Percentiles rank a stretch among this genome's conserved stretches.
These are phyloP conservation scores for Backusella westeae DNA, from an alignment of 192 early-diverging fungal species.

Conservation along the genomic window DNA sequence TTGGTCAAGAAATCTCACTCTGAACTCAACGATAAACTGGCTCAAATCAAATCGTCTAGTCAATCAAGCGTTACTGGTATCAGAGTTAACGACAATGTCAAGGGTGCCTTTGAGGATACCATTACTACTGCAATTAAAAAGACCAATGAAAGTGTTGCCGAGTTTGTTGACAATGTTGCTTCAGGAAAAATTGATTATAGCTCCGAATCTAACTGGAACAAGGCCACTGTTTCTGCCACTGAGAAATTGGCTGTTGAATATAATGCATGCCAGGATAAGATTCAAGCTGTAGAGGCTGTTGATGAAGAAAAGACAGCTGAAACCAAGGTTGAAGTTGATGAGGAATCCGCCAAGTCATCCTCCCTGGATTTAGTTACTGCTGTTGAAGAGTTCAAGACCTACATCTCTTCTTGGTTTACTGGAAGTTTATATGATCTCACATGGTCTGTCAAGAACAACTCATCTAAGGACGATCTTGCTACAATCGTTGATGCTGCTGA, in stretches of 20 bases:
- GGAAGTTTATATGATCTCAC: not conserved
- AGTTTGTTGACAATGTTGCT: not conserved
- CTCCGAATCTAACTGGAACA: not conserved
- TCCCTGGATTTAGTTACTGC: not conserved
- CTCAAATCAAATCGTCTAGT: not conserved
- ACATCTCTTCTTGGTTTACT: conserved; percentile 11
- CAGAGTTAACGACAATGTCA: not conserved
- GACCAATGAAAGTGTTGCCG: not conserved
- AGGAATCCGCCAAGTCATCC: not conserved
- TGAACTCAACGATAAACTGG: not conserved
- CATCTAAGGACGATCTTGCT: not conserved
- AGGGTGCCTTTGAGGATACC: not conserved
- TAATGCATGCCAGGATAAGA: not conserved
- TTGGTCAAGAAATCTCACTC: not conserved
- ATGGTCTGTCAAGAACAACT: not conserved
- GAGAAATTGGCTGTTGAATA: not conserved
- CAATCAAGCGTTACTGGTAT: not conserved
- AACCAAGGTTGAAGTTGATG: not conserved
- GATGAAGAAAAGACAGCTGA: not conserved
- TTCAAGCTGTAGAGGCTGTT: not conserved
- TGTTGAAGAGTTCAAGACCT: not conserved
- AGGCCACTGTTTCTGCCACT: not conserved
- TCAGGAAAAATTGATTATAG: not conserved
- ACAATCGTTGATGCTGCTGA: conserved; percentile 9
- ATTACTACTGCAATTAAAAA: conserved; percentile 10